Conservation (phyloP, 768 basidiomycete genomes). For the Mycena maculata region DNA sequence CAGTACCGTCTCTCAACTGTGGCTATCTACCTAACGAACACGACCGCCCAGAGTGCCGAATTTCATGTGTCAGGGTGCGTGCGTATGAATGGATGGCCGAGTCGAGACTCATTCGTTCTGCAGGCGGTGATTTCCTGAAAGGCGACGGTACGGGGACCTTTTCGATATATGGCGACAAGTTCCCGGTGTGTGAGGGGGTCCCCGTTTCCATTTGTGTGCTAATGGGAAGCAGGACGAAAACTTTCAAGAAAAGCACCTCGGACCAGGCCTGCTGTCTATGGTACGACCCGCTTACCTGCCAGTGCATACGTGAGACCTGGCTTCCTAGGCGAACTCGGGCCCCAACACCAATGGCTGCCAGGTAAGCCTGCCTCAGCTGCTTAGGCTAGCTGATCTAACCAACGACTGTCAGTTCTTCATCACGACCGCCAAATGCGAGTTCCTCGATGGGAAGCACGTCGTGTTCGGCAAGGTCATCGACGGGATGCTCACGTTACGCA, state of each 20-base stretch:
- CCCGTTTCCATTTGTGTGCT: neutral
- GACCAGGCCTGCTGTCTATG: slow-evolving; percentile 92
- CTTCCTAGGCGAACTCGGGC: slow-evolving; percentile 89
- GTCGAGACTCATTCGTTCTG: neutral
- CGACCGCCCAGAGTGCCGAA: slow-evolving; percentile 72
- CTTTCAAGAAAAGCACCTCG: slow-evolving; percentile 89
- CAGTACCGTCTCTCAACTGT: slow-evolving; percentile 39
- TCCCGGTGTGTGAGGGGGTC: slow-evolving; percentile 67
- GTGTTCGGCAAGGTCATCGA: slow-evolving; percentile 93
- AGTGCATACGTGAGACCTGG: neutral
- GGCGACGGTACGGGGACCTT: slow-evolving; percentile 95
- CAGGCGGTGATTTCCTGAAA: slow-evolving; percentile 95
- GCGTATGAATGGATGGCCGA: neutral
- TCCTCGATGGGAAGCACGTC: slow-evolving; percentile 94
- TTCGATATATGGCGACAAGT: slow-evolving; percentile 97
- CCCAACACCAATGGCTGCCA: slow-evolving; percentile 95
- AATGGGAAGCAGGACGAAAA: slow-evolving; percentile 82
- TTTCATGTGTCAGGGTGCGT: slow-evolving; percentile 95
- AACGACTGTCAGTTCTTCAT: slow-evolving; percentile 85
- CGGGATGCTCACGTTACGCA: slow-evolving; percentile 94
- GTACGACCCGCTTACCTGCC: slow-evolving; percentile 50
- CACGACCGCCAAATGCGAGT: slow-evolving; percentile 94
- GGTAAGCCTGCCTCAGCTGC: slow-evolving; percentile 48
- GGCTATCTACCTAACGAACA: slow-evolving; percentile 28
- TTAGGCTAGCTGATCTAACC: neutral